Conservation (phyloP, 2,329 filamentous ascomycete species). For the Cercospora brassicicola region DNA sequence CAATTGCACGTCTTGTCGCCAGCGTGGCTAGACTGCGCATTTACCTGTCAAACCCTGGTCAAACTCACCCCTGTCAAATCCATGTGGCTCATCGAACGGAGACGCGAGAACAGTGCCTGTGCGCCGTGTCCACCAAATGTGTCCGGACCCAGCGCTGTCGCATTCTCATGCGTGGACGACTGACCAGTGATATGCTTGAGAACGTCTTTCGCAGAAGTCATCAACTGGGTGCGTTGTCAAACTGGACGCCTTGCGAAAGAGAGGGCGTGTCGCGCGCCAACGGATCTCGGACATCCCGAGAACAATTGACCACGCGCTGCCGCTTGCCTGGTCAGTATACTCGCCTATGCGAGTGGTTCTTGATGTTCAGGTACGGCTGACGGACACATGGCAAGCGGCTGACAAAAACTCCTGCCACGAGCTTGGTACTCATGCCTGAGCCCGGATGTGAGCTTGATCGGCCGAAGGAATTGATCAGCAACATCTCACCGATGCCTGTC, state of each 20-base stretch:
- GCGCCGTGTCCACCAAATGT: neutral
- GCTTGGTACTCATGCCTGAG: neutral
- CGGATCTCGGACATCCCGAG: neutral
- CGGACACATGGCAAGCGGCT: neutral
- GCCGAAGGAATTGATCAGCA: neutral
- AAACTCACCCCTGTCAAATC: neutral
- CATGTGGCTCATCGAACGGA: neutral
- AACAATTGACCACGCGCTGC: neutral
- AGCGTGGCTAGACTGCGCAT: neutral
- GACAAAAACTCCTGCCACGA: neutral
- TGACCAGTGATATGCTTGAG: neutral
- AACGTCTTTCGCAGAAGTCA: neutral
- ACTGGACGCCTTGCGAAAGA: neutral
- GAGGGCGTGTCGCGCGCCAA: neutral
- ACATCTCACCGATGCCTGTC: neutral
- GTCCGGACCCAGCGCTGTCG: neutral
- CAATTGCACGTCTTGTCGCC: neutral
- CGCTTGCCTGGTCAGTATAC: neutral
- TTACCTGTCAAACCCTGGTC: neutral
- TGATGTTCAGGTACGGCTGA: slow-evolving; percentile 5
- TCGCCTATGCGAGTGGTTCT: neutral
- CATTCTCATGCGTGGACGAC: neutral
- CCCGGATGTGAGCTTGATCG: neutral
- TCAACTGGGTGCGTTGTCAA: neutral
- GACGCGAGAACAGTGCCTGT: neutral